Evolutionary conservation across 2,329 filamentous ascomycete species (phyloP).

Genomic region (Diaporthe sp.): DNA sequence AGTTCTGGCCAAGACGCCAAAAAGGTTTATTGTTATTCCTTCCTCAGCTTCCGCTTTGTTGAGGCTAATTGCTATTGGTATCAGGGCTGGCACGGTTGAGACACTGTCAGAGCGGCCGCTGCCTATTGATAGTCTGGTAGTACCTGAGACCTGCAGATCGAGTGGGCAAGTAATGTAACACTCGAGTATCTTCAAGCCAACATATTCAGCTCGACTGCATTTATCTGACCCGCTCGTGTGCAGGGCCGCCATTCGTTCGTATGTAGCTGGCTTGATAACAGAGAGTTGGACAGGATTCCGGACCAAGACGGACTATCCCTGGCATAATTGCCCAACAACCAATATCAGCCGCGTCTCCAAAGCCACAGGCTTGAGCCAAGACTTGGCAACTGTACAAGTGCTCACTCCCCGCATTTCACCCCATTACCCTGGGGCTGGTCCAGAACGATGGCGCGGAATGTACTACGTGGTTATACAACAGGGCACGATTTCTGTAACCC

Average conservation of each 20-base stretch:
- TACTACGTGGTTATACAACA: not conserved
- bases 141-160: not conserved
- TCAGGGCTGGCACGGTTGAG: constrained; percentile 1
- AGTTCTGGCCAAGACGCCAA: constrained; percentile 27
- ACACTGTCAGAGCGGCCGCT: not conserved
- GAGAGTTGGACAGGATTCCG: constrained; percentile 24
- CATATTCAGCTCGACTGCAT: not conserved
- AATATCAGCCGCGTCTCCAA: constrained; percentile 25
- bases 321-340: not conserved
- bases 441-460: constrained; percentile 13
- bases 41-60: constrained; percentile 8
- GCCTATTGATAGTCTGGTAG: not conserved
- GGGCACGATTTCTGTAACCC: constrained; percentile 12
- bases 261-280: constrained; percentile 18
- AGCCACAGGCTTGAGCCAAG: constrained; percentile 28
- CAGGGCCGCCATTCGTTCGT: not conserved
- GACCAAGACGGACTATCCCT: constrained; percentile 26
- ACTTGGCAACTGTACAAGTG: constrained; percentile 27
- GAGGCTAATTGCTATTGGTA: not conserved
- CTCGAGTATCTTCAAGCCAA: not conserved
- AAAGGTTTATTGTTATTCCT: constrained; percentile 17
- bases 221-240: not conserved
- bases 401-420: constrained; percentile 28
- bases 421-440: constrained; percentile 11
- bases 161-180: constrained; percentile 1